Conservation (phyloP, 2,329 filamentous ascomycete species). For the Ilyonectria destructans region DNA sequence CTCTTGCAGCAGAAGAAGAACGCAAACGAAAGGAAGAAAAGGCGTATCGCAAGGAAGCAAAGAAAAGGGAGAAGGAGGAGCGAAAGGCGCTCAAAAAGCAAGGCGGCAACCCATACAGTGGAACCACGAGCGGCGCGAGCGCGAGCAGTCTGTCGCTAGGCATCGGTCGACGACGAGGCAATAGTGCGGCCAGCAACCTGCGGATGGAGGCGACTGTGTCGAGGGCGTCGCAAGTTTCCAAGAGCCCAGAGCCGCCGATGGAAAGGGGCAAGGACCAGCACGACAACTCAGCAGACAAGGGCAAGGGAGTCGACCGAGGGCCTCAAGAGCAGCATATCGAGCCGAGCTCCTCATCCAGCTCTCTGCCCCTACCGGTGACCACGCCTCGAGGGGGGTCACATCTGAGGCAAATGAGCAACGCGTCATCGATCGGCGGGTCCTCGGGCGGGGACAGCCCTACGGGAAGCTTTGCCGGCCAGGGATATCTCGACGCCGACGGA, state of each 20-base stretch:
- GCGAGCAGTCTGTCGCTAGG: constrained; percentile 77
- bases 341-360: constrained; percentile 55
- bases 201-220: constrained; percentile 70
- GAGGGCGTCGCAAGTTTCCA: constrained; percentile 56
- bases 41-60: constrained; percentile 78
- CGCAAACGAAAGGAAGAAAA: constrained; percentile 83
- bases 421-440: constrained; percentile 86
- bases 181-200: constrained; percentile 73
- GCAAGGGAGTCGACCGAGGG: constrained; percentile 78
- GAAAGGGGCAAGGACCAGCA: constrained; percentile 47
- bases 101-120: constrained; percentile 55
- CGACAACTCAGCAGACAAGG: constrained; percentile 67
- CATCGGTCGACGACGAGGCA: constrained; percentile 72
- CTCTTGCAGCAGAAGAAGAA: constrained; percentile 93
- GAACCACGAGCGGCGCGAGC: constrained; percentile 63
- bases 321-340: constrained; percentile 42
- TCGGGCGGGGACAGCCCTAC: constrained; percentile 79
- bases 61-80: constrained; percentile 87
- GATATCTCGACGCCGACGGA: constrained; percentile 53
- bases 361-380: constrained; percentile 65
- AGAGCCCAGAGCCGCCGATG: constrained; percentile 42
- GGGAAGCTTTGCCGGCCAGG: constrained; percentile 63
- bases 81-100: constrained; percentile 83
- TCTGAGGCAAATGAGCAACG: constrained; percentile 87
- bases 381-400: constrained; percentile 77